Evolutionary conservation across 2,329 filamentous ascomycete genomes (phyloP), one percentile per base, ranked within the genome.

Genomic region (Alternaria incomplexa): DNA sequence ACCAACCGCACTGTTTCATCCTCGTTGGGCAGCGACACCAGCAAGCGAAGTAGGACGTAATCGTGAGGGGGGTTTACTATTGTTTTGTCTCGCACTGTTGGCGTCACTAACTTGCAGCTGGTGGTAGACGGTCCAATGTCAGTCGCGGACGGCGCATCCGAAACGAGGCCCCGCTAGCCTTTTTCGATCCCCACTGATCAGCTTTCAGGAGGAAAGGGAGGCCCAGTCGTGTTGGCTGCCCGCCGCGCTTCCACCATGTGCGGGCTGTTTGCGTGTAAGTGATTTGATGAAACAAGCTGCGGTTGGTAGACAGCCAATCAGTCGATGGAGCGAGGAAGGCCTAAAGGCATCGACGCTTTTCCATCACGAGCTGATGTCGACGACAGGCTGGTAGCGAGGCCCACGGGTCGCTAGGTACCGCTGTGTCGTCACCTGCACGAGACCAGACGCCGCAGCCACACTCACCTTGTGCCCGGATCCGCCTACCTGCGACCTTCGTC

Each of bases 241-340:
- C 36, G 56, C 52, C 46, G 56, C 52, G 32, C 59, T 40, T 63
- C 60, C 40, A 61, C 51, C n/a, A 30, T 20, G 11, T 52, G 50
- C 55, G 62, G 56, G 32, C n/a, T n/a, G n/a, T n/a, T n/a, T n/a
- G n/a, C n/a, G n/a, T n/a, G n/a, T 47, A 44, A 57, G 43, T 10
- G 28, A 48, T 63, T 59, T 60, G 11, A 28, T 64, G 64, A 69
- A 69, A 70, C 66, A 55, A 43, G 61, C 20, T 58, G 64, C 28
- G 26, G 32, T 17, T 65, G 48, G 5, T 25, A n/a, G n/a, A 32
- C 6, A 52, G 25, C 66, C 66, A 67, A 67, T 68, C 62, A 61
- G 15, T 55, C 17, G 17, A 7, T n/a, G 15, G 15, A 22, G 20
- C 11, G 17, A 36, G 26, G 36, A 53, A 32, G 26, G 36, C 7